A percentile compares a stretch with the other conserved stretches of the same genome.
These are phyloP conservation scores for Aurantiochytrium sp. DNA, from an alignment of 108 stramenopile species.

Conservation along the genomic window DNA sequence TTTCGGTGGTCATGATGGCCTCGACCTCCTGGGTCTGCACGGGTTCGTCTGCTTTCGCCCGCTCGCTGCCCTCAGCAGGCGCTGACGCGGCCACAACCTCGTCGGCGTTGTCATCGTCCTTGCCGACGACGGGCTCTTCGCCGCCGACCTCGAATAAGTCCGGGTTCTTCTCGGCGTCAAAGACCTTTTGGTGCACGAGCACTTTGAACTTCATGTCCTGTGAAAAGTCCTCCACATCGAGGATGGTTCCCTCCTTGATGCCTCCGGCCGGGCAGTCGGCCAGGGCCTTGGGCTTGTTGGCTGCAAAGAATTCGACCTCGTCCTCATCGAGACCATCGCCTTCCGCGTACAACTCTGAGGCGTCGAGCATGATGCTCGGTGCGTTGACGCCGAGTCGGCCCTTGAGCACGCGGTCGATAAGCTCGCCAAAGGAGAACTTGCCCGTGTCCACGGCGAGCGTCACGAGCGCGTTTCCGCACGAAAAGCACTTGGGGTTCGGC, in stretches of 20 bases:
- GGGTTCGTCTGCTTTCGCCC: background rate
- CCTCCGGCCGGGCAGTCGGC: conserved; percentile 61
- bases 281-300: conserved; percentile 31
- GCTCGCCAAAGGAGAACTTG: conserved; percentile 19
- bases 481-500: conserved; percentile 44
- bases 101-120: background rate
- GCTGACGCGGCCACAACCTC: too few species aligned
- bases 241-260: conserved; percentile 70
- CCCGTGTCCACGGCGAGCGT: conserved; percentile 25
- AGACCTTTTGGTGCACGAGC: conserved; percentile 60
- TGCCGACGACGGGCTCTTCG: background rate
- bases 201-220: conserved; percentile 80
- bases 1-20: background rate
- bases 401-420: conserved; percentile 37
- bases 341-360: conserved; percentile 18
- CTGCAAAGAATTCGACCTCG: background rate
- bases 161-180: conserved; percentile 39
- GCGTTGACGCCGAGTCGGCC: conserved; percentile 27
- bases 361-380: conserved; percentile 30
- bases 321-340: conserved; percentile 41
- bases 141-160: conserved; percentile 32
- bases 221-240: conserved; percentile 77
- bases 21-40: background rate
- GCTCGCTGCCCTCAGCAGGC: too few species aligned
- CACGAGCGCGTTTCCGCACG: conserved; percentile 20